These are phyloP conservation scores for Colletotrichum spinosum DNA, from an alignment of 2,329 filamentous ascomycete genomes.

Conservation along the genomic window DNA sequence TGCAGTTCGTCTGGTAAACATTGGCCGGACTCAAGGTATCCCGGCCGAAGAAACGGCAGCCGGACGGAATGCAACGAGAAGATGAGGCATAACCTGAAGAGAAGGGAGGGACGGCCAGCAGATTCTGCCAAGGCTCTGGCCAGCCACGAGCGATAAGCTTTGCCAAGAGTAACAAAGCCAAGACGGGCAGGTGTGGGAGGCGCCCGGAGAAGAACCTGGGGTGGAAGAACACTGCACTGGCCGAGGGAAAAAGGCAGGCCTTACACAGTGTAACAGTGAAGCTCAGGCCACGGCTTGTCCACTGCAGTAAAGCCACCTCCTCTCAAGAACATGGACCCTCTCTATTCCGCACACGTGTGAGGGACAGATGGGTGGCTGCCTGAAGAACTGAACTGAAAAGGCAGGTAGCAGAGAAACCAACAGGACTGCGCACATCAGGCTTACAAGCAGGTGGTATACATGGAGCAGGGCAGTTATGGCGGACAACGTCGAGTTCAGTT, in stretches of 20 bases:
- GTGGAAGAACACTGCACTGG: slow-evolving; percentile 12
- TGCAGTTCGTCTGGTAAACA: slow-evolving; percentile 23
- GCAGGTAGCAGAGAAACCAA: no score
- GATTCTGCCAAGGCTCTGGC: slow-evolving; percentile 23
- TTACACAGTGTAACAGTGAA: background rate
- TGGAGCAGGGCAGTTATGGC: background rate
- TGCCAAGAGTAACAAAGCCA: slow-evolving; percentile 46
- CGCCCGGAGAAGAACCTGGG: slow-evolving; percentile 25
- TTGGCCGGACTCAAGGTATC: slow-evolving; percentile 10
- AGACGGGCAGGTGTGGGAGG: slow-evolving; percentile 39
- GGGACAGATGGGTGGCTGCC: no score
- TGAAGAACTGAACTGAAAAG: no score
- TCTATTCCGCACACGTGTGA: no score
- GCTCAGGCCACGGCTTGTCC: slow-evolving; percentile 5
- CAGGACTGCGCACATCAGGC: no score
- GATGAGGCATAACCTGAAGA: background rate
- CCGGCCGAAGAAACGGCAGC: slow-evolving; percentile 14
- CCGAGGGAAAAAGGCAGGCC: background rate
- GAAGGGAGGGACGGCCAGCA: slow-evolving; percentile 10
- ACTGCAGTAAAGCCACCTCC: background rate
- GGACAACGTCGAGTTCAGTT: background rate
- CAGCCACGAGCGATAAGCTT: slow-evolving; percentile 50
- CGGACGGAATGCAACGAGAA: slow-evolving; percentile 13
- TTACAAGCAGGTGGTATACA: no score
- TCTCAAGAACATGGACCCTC: background rate